Evolutionary conservation across 164 flowering plant species (phyloP), one percentile per base, ranked within the genome.

Genomic region (Aristolochia contorta): DNA sequence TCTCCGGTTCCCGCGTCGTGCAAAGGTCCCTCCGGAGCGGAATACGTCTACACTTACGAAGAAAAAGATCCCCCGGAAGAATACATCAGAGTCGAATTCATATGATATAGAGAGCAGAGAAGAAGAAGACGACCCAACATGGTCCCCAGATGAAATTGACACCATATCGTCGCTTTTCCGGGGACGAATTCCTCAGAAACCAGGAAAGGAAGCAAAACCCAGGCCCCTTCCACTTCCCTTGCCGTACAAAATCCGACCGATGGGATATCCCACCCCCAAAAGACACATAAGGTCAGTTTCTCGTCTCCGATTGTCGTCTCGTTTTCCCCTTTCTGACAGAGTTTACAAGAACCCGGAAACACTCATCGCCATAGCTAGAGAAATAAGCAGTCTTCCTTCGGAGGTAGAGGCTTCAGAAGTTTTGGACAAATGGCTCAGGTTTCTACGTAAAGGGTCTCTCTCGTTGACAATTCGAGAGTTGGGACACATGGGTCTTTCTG

Each of bases 401-500:
- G 84, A 85, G 60, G 62, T 73, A 59, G 70, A 82, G 67, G 94
- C 65, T 12, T 82, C 86, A 52, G 33, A 52, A 12, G 74, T 84
- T 71, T 94, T 88, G 15, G 68, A 77, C 65, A 76, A 76, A 66
- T 82, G 82, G 74, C 74, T 59, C 37, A 66, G 66, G 0, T 83
- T 78, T 57, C 81, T 93, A 19, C 74, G 88, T 3, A 90, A 88
- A 57, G 97, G 97, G 8, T 90, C 97, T 1, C 74, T 93, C 19
- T 93, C 99, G 1, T 66, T 90, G 61, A 93, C 97, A 16, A 70
- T 90, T n/a, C 71, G 82, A 22, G 98, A 93, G 62, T 63, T 93
- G 73, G 98, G 98, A 52, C 92, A 85, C 49, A 80, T 90, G 91
- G 86, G 84, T 62, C 80, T 82, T 56, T 86, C 97, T 24, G 85